Evolutionary conservation across 345 rosid genomes (phyloP).

Genomic region (Acer campestre): DNA sequence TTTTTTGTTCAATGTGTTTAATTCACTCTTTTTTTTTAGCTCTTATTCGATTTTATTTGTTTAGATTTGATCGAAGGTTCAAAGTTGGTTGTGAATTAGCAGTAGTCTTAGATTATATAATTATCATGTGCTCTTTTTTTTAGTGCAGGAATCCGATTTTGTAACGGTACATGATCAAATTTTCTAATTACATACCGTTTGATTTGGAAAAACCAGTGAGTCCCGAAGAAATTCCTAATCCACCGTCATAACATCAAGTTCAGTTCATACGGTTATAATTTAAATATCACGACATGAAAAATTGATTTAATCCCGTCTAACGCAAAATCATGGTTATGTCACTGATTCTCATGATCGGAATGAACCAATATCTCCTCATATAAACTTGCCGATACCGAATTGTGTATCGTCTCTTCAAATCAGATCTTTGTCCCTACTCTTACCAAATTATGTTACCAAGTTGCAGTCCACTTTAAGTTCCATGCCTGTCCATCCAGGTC

Average conservation of each 20-base stretch:
- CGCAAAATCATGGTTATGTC: no score
- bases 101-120: neutral
- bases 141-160: neutral
- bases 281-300: no score
- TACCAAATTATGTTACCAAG: slow-evolving; percentile 17
- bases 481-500: slow-evolving; percentile 1
- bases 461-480: neutral
- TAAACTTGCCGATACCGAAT: neutral
- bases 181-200: neutral
- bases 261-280: neutral
- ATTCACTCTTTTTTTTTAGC: no score
- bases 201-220: slow-evolving; percentile 12
- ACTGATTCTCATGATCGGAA: no score
- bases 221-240: neutral
- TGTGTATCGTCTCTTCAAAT: neutral
- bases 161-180: no score
- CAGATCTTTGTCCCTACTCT: slow-evolving; percentile 5
- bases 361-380: neutral
- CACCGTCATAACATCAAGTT: slow-evolving; percentile 21
- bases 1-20: no score
- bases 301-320: no score
- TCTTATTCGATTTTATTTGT: neutral
- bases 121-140: neutral
- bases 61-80: neutral
- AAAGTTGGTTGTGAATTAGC: neutral